A percentile compares a stretch with the other conserved stretches of the same genome.
These are phyloP conservation scores for Paraphysoderma sedebokerense DNA, from an alignment of 371 early-diverging fungal species.

Conservation along the genomic window DNA sequence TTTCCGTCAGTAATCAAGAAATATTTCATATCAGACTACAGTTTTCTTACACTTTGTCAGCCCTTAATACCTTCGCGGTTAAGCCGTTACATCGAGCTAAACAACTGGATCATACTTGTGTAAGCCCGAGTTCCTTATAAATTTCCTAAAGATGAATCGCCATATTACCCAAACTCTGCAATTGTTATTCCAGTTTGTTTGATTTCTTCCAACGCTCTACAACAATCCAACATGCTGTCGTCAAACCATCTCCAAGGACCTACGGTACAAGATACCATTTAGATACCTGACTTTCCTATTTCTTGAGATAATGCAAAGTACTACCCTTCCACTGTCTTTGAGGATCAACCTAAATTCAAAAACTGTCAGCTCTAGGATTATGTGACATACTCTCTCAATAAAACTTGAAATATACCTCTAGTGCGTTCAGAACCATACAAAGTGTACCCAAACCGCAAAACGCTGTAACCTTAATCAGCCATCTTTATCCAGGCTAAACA, in stretches of 20 bases:
- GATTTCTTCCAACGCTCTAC: neutral
- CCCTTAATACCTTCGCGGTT: no score
- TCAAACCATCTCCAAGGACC: conserved; percentile 5
- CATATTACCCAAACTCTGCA: neutral
- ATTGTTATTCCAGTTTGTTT: neutral
- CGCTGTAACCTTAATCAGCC: neutral
- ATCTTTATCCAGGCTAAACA: neutral
- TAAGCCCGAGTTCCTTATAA: neutral
- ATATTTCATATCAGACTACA: no score
- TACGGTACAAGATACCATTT: no score
- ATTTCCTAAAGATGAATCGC: neutral
- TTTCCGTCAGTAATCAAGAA: no score
- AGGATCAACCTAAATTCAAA: no score
- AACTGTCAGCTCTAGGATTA: no score
- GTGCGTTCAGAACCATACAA: conserved; percentile 4
- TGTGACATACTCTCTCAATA: no score
- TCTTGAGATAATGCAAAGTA: no score
- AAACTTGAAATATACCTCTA: conserved; percentile 1
- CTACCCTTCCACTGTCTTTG: no score
- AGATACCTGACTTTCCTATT: no score
- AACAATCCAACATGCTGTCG: conserved; percentile 6
- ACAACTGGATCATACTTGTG: neutral
- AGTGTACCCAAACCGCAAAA: conserved; percentile 5
- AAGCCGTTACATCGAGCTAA: no score
- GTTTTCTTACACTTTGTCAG: no score